Evolutionary conservation across 441 rosid genomes (phyloP).

Genomic region (Pelargonium myrrhifolium): DNA sequence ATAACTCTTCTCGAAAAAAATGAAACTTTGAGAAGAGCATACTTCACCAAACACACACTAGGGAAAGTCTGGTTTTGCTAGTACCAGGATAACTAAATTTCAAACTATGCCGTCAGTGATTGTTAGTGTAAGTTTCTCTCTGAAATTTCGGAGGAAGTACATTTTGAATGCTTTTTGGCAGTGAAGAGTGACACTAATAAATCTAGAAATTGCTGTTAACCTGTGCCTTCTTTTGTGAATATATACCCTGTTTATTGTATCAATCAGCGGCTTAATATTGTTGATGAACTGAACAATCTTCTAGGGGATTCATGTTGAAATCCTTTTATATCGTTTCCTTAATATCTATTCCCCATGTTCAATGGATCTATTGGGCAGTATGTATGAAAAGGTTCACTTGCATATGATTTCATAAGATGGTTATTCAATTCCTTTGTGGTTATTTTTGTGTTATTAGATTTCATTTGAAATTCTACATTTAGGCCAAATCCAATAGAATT

Average conservation of each 20-base stretch:
- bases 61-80: background rate
- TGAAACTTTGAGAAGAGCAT: background rate
- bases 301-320: background rate
- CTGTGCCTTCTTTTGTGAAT: background rate
- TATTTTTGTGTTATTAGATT: too few relatives aligned
- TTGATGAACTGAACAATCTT: background rate
- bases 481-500: too few relatives aligned
- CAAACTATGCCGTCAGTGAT: background rate
- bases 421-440: background rate
- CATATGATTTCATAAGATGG: background rate
- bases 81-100: background rate
- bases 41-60: background rate
- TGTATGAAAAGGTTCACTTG: background rate
- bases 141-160: background rate
- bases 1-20: background rate
- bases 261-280: background rate
- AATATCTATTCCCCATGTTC: background rate
- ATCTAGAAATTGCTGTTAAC: background rate
- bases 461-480: too few relatives aligned
- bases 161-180: background rate
- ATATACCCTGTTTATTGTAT: too few relatives aligned
- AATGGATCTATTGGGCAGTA: background rate
- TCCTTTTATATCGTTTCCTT: background rate
- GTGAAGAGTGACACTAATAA: background rate
- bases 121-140: background rate